phyloP scores from a whole-genome alignment of 805 yeast genomes.

The Wickerhamomyces tratensis region DNA sequence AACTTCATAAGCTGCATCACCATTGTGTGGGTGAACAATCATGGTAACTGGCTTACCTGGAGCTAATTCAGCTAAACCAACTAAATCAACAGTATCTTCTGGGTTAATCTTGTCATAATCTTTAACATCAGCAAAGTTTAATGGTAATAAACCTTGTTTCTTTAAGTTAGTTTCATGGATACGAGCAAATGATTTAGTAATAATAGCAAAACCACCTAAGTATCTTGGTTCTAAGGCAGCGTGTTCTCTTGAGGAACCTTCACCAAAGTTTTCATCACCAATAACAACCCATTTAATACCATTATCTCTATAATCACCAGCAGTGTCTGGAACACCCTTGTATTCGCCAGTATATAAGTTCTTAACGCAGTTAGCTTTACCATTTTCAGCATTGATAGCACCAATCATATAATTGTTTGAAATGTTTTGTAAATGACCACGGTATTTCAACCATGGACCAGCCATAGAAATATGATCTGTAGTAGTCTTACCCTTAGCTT shows the following conservation, averaged over 20 bases:
- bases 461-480: slow-evolving; percentile 99
- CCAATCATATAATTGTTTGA: slow-evolving; percentile 99
- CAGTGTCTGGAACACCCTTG: slow-evolving; percentile 96
- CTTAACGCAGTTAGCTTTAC: slow-evolving; percentile 84
- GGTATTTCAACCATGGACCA: slow-evolving; percentile 99
- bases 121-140: slow-evolving; percentile 80
- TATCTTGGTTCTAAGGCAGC: slow-evolving; percentile 99
- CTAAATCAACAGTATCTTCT: slow-evolving; percentile 79
- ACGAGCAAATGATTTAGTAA: slow-evolving; percentile 96
- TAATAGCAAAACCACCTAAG: slow-evolving; percentile 97
- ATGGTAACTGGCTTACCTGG: slow-evolving; percentile 87
- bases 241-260: slow-evolving; percentile 99
- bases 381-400: slow-evolving; percentile 94
- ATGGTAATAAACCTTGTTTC: slow-evolving; percentile 98
- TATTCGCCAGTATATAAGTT: slow-evolving; percentile 88
- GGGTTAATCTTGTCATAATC: slow-evolving; percentile 93
- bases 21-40: slow-evolving; percentile 65
- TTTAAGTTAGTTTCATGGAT: slow-evolving; percentile 99
- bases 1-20: slow-evolving; percentile 74
- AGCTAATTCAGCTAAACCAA: slow-evolving; percentile 76
- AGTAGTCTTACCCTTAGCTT: slow-evolving; percentile 96
- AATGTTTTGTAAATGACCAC: slow-evolving; percentile 98
- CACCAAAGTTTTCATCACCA: slow-evolving; percentile 99
- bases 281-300: slow-evolving; percentile 95
- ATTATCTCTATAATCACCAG: slow-evolving; percentile 86